Evolutionary conservation across 1,139 yeast genomes (phyloP).

Genomic region (Kluyveromyces sp.): DNA sequence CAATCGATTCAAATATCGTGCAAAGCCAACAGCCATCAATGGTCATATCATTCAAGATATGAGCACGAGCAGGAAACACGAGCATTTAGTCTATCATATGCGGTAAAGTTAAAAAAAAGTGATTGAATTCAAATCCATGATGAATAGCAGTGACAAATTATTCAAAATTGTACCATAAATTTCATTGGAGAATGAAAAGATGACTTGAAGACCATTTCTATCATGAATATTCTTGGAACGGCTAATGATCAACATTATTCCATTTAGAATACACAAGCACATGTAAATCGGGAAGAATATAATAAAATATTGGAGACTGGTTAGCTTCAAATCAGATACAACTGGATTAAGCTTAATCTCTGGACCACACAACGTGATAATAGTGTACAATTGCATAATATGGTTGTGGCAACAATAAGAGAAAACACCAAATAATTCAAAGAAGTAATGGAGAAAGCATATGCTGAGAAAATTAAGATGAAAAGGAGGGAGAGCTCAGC

Average conservation of each 20-base stretch:
- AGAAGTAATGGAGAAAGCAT: conserved; percentile 13
- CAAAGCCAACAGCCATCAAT: background rate
- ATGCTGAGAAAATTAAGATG: background rate
- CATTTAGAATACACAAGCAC: conserved; percentile 8
- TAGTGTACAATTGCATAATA: conserved; percentile 25
- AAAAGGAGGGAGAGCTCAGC: conserved; percentile 1
- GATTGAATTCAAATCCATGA: conserved; percentile 5
- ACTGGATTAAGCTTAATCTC: conserved; percentile 1
- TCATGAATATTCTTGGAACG: conserved; percentile 8
- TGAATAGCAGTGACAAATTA: conserved; percentile 2
- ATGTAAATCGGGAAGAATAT: conserved; percentile 4
- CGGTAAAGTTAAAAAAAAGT: conserved; percentile 2
- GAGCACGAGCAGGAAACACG: background rate
- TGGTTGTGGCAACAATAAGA: conserved; percentile 17
- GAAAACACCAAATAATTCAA: conserved; percentile 16
- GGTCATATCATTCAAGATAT: background rate
- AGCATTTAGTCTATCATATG: background rate
- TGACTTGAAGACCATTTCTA: conserved; percentile 6
- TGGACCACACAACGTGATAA: conserved; percentile 6
- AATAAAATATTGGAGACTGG: background rate
- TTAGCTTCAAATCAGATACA: conserved; percentile 4
- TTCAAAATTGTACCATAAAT: background rate
- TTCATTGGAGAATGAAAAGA: conserved; percentile 1
- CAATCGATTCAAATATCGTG: background rate
- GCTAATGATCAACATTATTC: conserved; percentile 8